Base-by-base conservation (phyloP, 441 rosid genomes). In the Erodium chrysanthum region DNA sequence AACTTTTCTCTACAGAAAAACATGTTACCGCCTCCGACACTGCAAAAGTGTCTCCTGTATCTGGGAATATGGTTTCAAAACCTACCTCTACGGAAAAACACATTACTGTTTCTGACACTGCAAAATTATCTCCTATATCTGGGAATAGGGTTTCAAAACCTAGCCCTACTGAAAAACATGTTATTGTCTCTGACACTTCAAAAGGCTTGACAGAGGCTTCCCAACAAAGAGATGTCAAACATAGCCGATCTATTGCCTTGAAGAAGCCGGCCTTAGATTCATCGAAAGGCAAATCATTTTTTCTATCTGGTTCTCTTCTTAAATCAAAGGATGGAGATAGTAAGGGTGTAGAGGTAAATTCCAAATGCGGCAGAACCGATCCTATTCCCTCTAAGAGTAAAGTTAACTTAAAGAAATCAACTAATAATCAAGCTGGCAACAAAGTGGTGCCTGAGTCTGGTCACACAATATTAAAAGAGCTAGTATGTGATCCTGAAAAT, bases 391-490 rank as follows among this genome's bases (percentile, higher is more conserved):
- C 73, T 66, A 83, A 72, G 75, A 61, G 66, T 71, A 73, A 71
- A 78, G 72, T 62, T 68, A 69, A 68, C 52, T 54, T 73, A 71
- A 76, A 79, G 72, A 82, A 77, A 42, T 74, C 78, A 64, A 64
- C 73, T 2, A 75, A 71, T 74, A 78, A 74, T 56, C 82, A 80
- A 68, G 66, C 72, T 69, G 65, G 73, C 67, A 75, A 71, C 66
- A 75, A 75, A 68, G 68, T 31, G 29, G 71, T 71, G 75, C 70
- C 84, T 72, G 82, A 77, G 75, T 56, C 83, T 66, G 77, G 81
- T 69, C 75, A 80, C 64, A 64, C 65, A 40, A 60, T 81, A 67
- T 75, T 90, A 76, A 88, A 82, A 71, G 84, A 84, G 80, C 54
- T 88, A 70, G 86, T 82, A 44, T 68, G 23, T 42, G 84, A 80